These are phyloP conservation scores for Endotrypanum monterogeii DNA, from an alignment of 208 protist species.

Conservation along the genomic window DNA sequence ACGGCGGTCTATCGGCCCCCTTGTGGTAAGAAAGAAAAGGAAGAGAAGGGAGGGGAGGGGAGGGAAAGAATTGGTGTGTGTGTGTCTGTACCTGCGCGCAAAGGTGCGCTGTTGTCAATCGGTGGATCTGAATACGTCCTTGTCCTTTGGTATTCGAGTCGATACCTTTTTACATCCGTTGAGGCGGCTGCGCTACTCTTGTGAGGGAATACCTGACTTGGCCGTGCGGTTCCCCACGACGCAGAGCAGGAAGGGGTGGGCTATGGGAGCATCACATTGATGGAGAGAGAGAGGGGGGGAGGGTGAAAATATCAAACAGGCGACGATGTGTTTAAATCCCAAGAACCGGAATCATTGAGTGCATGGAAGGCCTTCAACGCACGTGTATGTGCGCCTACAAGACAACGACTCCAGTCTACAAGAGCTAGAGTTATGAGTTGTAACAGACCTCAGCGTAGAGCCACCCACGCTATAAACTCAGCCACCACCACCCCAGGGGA, in stretches of 20 bases:
- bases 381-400: not conserved
- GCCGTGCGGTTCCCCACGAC: not conserved
- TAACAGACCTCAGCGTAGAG: not conserved
- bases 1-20: not conserved
- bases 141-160: not conserved
- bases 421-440: not conserved
- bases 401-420: not conserved
- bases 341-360: not conserved
- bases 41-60: not conserved
- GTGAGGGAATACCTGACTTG: not conserved
- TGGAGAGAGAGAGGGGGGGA: not conserved
- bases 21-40: not conserved
- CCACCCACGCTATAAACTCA: not conserved
- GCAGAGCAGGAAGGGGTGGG: not conserved
- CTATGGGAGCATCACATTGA: not conserved
- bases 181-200: not conserved
- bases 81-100: not conserved
- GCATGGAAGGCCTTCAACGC: not conserved
- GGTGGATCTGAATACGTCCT: not conserved
- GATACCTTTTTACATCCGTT: not conserved
- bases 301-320: not conserved
- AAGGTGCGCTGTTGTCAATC: not conserved
- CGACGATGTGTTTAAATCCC: not conserved
- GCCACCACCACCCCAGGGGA: not conserved
- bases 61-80: not conserved